Conservation (phyloP, 1,284 basidiomycete species). For the Trametes polyzona region DNA sequence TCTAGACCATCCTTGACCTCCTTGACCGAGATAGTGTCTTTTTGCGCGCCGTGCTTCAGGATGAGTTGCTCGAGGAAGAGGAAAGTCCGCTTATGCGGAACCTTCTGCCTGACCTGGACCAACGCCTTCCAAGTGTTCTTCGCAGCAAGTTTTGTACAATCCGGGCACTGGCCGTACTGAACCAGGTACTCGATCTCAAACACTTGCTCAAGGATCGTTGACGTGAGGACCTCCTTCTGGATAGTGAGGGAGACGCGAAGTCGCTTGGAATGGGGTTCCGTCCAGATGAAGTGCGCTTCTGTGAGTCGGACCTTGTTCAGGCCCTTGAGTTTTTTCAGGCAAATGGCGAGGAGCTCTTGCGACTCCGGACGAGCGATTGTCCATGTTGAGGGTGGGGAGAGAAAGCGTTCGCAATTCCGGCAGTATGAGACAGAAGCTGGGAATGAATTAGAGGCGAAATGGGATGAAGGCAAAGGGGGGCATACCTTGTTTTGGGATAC, state of each 20-base stretch:
- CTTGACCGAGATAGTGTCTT: slow-evolving; percentile 92
- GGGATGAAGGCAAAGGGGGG: not conserved
- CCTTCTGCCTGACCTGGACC: slow-evolving; percentile 98
- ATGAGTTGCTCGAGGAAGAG: slow-evolving; percentile 98
- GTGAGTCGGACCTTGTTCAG: slow-evolving; percentile 94
- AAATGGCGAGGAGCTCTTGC: slow-evolving; percentile 88
- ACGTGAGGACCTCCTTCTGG: slow-evolving; percentile 96
- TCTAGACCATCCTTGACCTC: slow-evolving; percentile 96
- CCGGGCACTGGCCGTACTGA: slow-evolving; percentile 94
- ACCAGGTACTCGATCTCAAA: slow-evolving; percentile 98
- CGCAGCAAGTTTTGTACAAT: slow-evolving; percentile 92
- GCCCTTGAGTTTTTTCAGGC: slow-evolving; percentile 93
- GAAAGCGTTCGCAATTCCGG: slow-evolving; percentile 94
- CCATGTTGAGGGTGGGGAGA: slow-evolving; percentile 92
- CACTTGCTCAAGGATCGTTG: slow-evolving; percentile 95
- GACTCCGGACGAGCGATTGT: slow-evolving; percentile 88
- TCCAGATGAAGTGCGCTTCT: slow-evolving; percentile 99
- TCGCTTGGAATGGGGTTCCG: slow-evolving; percentile 96
- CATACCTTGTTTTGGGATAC: slow-evolving; percentile 93
- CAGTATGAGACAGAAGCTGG: slow-evolving; percentile 91
- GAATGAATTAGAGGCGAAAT: not conserved
- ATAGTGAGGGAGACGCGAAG: slow-evolving; percentile 94
- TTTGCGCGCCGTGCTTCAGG: slow-evolving; percentile 95
- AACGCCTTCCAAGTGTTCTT: slow-evolving; percentile 99
- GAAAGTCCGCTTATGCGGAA: slow-evolving; percentile 97